Base-by-base conservation (phyloP, 129 eudicot genomes). In the Mikania micrantha region DNA sequence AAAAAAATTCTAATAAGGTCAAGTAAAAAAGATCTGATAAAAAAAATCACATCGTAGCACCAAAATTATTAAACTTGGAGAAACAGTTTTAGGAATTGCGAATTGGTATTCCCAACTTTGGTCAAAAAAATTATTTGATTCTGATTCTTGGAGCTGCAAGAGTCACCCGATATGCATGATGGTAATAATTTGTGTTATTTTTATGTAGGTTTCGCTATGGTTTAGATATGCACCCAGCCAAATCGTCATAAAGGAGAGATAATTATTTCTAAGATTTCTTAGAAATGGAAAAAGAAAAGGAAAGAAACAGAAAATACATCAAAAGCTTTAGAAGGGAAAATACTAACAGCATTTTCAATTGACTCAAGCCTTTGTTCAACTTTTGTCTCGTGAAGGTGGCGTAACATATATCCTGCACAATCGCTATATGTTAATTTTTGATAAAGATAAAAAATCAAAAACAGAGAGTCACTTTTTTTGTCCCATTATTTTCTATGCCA, bases 321-420 rank as follows among this genome's bases (percentile, higher is more conserved):
- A 32, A 29, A 60, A 34, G 48, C 32, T 52, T 65, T 74, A 22
- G 40, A 67, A 70, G 49, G 8, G 28, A 3, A 27, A 62, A 53
- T 32, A 78, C 99, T 79, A 76, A 93, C 99, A 74, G 90, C 86
- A 77, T 81, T 81, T 76, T 93, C 99, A 24, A 93, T 93, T 1
- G 93, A 84, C 63, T 93, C 88, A 13, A 93, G 96, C 80, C 91
- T 80, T 63, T 52, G 79, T 59, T 82, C 95, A 38, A 93, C 96
- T 79, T 74, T 86, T 60, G 85, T 80, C 20, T 93, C 89, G 32
- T 93, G 99, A 66, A 78, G 68, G 52, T 89, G 96, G 22, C 93
- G 99, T 64, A 93, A 54, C 10, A 88, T 70, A 77, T 93, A 93
- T 42, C 99, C 99, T 93, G 84, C 81, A 79, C 20, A 25, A 72